These are phyloP conservation scores for Monosporascus sp. DNA, from an alignment of 2,329 filamentous ascomycete species.

Conservation along the genomic window DNA sequence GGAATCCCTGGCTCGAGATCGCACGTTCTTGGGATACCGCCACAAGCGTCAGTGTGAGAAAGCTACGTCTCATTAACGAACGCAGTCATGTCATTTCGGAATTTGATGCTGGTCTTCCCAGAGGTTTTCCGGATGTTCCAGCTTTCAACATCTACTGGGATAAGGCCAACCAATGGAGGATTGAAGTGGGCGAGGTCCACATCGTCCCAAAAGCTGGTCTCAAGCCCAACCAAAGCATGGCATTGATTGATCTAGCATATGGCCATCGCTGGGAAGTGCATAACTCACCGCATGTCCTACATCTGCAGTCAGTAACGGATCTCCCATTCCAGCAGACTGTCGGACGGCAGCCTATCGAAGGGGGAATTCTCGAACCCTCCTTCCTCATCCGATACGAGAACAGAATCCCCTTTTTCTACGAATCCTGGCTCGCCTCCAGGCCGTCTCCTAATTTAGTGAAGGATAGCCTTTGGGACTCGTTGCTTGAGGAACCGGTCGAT, in stretches of 20 bases:
- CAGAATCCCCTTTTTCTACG: constrained; percentile 35
- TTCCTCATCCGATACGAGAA: constrained; percentile 36
- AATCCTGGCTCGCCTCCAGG: constrained; percentile 35
- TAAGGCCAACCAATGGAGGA: constrained; percentile 26
- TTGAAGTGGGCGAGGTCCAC: constrained; percentile 24
- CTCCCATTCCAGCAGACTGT: constrained; percentile 16
- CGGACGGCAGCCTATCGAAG: constrained; percentile 9
- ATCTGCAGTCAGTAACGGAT: constrained; percentile 25
- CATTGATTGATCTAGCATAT: constrained; percentile 42
- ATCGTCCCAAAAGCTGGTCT: constrained; percentile 3
- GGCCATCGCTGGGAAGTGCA: constrained; percentile 38
- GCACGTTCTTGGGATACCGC: constrained; percentile 36
- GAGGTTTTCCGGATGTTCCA: constrained; percentile 30
- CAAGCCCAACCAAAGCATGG: constrained; percentile 36
- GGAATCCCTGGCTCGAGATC: constrained; percentile 43
- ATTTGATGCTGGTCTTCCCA: constrained; percentile 40
- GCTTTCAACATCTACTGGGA: constrained; percentile 37
- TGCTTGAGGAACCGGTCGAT: constrained; percentile 35
- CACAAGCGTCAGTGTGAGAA: constrained; percentile 24
- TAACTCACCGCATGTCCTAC: constrained; percentile 37
- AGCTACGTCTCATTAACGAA: constrained; percentile 29
- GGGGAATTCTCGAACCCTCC: constrained; percentile 16
- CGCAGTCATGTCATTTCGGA: constrained; percentile 25
- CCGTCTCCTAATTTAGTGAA: constrained; percentile 37
- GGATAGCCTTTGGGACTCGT: constrained; percentile 25